Evolutionary conservation across 305 asterid genomes (phyloP), one percentile per base, ranked within the genome.

Genomic region (Fraxinus floribunda): DNA sequence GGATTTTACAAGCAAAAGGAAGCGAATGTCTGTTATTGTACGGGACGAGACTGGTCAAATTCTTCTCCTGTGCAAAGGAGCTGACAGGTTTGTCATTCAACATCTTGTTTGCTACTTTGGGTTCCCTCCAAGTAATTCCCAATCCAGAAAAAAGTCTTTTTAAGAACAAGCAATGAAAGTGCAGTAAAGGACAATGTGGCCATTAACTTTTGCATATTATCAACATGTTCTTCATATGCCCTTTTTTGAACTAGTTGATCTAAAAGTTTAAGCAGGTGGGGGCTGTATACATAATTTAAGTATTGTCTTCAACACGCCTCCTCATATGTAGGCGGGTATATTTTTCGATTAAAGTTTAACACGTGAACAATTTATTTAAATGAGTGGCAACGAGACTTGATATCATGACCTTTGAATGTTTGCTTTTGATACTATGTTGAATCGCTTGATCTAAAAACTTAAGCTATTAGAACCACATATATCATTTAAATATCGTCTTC

Each of bases 1-100:
- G 89, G 97, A 94, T 84, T 94, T 94, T 86, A 94, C 96, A 39
- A 94, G 98, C 92, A 92, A 91, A 87, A 90, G 98, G 90, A 94
- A 94, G 89, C 86, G 98, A 85, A 94, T 94, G 98, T 91, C 98
- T 72, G 93, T 93, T 75, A 89, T 94, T 79, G 87, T 94, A 36
- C 88, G 90, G 83, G 95, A 94, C 9, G 95, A 92, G 83, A 76
- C 84, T 74, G 97, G 94, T 20, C 92, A 91, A 89, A 90, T 94
- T 76, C 83, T 91, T 83, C 89, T 94, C 75, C 83, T 93, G n/a
- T 92, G 97, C 91, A 94, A 94, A 91, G 98, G 98, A 83, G 98
- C 98, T 64, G 98, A 94, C 88, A 94, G 95, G 97, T 94, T 30
- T 81, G 89, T 35, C 44, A 52, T 78, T 77, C 79, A 20, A 78